Evolutionary conservation across 257 asterid species (phyloP).

Genomic region (Cynanchum wilfordii): DNA sequence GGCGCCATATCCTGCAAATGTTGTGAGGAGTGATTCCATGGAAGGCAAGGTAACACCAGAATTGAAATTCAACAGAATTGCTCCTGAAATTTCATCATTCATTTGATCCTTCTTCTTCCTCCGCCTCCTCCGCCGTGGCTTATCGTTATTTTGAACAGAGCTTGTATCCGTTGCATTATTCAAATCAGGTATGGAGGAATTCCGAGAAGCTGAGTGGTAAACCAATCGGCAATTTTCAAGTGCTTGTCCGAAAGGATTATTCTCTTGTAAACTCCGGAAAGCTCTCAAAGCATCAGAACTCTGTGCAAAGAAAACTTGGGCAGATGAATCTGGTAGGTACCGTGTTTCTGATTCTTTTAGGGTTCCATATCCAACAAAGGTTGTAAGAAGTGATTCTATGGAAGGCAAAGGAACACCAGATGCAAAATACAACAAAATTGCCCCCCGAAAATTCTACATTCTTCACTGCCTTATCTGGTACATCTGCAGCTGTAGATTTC

Average conservation of each 20-base stretch:
- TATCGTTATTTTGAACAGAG: slow-evolving; percentile 21
- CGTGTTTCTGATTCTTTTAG: slow-evolving; percentile 11
- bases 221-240: slow-evolving; percentile 1
- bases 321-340: not conserved
- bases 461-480: slow-evolving; percentile 12
- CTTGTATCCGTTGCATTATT: slow-evolving; percentile 28
- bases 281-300: slow-evolving; percentile 7
- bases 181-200: slow-evolving; percentile 62
- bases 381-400: slow-evolving; percentile 6
- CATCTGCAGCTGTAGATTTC: slow-evolving; percentile 13
- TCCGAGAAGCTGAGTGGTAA: slow-evolving; percentile 10
- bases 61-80: slow-evolving; percentile 4
- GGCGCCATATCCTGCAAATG: slow-evolving; percentile 3
- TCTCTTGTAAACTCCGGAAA: not conserved
- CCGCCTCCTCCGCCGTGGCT: slow-evolving; percentile 31
- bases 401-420: slow-evolving; percentile 13
- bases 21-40: slow-evolving; percentile 1
- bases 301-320: slow-evolving; percentile 12
- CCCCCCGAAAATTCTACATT: slow-evolving; percentile 18
- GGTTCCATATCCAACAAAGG: slow-evolving; percentile 5
- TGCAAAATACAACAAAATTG: slow-evolving; percentile 5
- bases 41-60: slow-evolving; percentile 11
- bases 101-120: slow-evolving; percentile 17
- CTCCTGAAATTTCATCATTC: slow-evolving; percentile 14
- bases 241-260: slow-evolving; percentile 7